These are phyloP conservation scores for Fusarium chuoi DNA, from an alignment of 2,329 filamentous ascomycete species.

Conservation along the genomic window DNA sequence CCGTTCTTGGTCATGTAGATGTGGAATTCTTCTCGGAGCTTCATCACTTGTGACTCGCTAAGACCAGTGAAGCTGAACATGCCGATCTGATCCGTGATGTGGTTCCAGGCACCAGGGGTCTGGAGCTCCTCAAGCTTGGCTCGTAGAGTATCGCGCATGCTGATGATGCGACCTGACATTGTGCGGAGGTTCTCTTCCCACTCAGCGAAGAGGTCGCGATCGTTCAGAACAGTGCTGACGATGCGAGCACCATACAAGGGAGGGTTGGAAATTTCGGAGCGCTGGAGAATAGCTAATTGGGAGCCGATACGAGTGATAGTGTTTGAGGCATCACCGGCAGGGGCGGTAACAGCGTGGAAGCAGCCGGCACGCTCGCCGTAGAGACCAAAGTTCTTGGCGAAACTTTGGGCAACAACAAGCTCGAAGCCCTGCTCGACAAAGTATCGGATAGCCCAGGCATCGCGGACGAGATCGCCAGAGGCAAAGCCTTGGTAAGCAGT, in stretches of 20 bases:
- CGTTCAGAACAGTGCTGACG: constrained; percentile 85
- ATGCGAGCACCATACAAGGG: constrained; percentile 94
- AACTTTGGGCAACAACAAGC: constrained; percentile 88
- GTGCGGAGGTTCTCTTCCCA: constrained; percentile 93
- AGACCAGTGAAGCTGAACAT: constrained; percentile 98
- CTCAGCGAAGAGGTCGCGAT: constrained; percentile 81
- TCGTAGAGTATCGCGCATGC: constrained; percentile 85
- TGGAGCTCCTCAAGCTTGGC: constrained; percentile 83
- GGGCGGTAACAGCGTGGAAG: constrained; percentile 90
- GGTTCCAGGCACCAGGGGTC: constrained; percentile 93
- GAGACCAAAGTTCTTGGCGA: constrained; percentile 97
- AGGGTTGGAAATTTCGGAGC: constrained; percentile 97
- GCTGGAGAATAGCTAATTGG: constrained; percentile 93
- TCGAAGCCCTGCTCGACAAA: constrained; percentile 94
- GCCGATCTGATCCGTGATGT: constrained; percentile 98
- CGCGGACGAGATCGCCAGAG: constrained; percentile 84
- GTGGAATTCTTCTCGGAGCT: constrained; percentile 76
- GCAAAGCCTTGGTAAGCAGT: constrained; percentile 98
- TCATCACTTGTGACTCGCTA: constrained; percentile 76
- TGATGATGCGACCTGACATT: constrained; percentile 95
- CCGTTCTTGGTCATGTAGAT: constrained; percentile 98
- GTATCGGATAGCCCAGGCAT: constrained; percentile 93
- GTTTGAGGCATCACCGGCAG: constrained; percentile 72
- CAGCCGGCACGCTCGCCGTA: constrained; percentile 96
- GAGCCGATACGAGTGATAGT: constrained; percentile 76